Evolutionary conservation across 2,329 filamentous ascomycete genomes (phyloP).

Genomic region (Verticillium longisporum): DNA sequence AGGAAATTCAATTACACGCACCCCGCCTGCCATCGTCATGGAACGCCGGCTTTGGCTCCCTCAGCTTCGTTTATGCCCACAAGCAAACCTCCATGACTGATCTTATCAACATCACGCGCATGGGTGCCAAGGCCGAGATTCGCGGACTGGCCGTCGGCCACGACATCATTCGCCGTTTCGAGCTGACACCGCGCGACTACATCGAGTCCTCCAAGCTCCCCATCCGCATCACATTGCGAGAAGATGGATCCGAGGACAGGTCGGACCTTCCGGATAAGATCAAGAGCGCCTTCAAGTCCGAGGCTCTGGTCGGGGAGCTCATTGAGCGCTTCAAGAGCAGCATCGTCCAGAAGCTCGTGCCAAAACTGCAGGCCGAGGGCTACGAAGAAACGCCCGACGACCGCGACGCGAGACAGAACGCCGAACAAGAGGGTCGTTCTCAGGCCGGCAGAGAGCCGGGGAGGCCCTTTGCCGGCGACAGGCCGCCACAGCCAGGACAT

Average conservation of each 20-base stretch:
- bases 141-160: conserved; percentile 73
- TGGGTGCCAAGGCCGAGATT: conserved; percentile 79
- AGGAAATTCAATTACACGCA: conserved; percentile 48
- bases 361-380: conserved; percentile 68
- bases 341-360: conserved; percentile 79
- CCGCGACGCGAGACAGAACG: conserved; percentile 31
- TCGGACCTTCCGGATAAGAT: conserved; percentile 40
- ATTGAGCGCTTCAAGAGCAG: conserved; percentile 66
- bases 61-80: conserved; percentile 83
- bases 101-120: conserved; percentile 71
- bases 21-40: conserved; percentile 67
- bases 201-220: conserved; percentile 55
- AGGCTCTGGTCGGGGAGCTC: conserved; percentile 62
- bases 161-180: conserved; percentile 73
- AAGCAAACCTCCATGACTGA: conserved; percentile 79
- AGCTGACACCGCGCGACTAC: conserved; percentile 68
- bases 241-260: conserved; percentile 39
- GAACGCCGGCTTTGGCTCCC: conserved; percentile 67
- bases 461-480: conserved; percentile 25
- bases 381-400: conserved; percentile 57
- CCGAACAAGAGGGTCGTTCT: conserved; percentile 29
- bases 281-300: conserved; percentile 65
- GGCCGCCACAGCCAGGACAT: conserved; percentile 49
- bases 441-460: conserved; percentile 29
- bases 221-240: conserved; percentile 44